Evolutionary conservation across 1,284 basidiomycete genomes (phyloP), one percentile per base, ranked within the genome.

Genomic region (Trametes hirsuta): DNA sequence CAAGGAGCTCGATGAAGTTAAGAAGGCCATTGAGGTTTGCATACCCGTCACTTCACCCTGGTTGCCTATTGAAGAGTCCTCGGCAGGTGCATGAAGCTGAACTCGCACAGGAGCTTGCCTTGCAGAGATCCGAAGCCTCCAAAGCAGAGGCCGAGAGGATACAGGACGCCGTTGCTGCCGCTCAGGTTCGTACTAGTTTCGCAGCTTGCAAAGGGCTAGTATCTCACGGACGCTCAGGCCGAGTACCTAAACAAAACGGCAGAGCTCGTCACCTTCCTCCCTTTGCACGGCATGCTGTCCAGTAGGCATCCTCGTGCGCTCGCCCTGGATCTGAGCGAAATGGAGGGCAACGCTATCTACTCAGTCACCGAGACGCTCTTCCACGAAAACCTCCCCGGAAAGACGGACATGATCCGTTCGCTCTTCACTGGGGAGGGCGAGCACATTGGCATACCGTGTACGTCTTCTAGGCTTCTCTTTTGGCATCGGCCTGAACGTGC

Each of bases 1-100:
- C 65, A 91, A 90, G 68, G 94, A 95, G 69, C 77, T 95, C 14
- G 86, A 85, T 46, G 93, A 94, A 62, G 83, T 94, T 44, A 89
- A 87, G 74, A 92, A 91, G 72, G 84, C 81, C 42, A 81, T 94
- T 63, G 91, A 95, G 83, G 93, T 93, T 55, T 41, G 79, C 25
- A 5, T 18, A 44, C 52, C 22, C 12, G 18, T 44, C 18, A 44
- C 24, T 52, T 25, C 8, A 21, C 3, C 30, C n/a, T 12, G 14
- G 5, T 12, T 30, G 11, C 30, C 22, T 35, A 6, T 45, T 52
- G 47, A 61, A 47, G 61, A 46, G 53, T 44, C 59, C 30, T n/a
- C 24, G 30, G 40, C 65, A 91, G 90, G 72, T 71, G 46, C 79
- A 88, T 64, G 91, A 93, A 74, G 77, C 81, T 1, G 90, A 91